Conservation (phyloP, 2,329 filamentous ascomycete genomes). For the Fusarium fujikuroi region DNA sequence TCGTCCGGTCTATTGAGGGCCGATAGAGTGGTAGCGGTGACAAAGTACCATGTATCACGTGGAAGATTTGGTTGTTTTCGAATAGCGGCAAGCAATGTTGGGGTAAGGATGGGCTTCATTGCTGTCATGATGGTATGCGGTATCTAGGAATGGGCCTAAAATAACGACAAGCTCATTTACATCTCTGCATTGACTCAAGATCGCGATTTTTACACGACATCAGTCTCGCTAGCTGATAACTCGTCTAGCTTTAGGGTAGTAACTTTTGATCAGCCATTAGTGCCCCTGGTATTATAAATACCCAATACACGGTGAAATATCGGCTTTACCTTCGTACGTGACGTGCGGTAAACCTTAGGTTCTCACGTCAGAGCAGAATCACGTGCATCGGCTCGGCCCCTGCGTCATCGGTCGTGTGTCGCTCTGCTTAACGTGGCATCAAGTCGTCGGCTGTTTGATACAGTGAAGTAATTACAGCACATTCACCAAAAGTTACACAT, state of each 20-base stretch:
- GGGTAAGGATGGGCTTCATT: constrained; percentile 36
- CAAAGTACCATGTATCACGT: constrained; percentile 43
- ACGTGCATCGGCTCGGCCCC: constrained; percentile 35
- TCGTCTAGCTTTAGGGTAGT: constrained; percentile 34
- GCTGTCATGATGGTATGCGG: constrained; percentile 9
- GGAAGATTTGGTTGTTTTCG: constrained; percentile 39
- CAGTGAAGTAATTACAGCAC: constrained; percentile 9
- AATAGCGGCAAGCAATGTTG: constrained; percentile 34
- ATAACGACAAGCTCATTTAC: background rate
- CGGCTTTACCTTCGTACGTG: constrained; percentile 3
- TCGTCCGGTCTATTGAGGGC: constrained; percentile 42
- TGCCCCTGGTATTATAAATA: background rate
- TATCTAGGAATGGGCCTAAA: background rate
- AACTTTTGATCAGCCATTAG: background rate
- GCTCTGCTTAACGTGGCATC: constrained; percentile 47
- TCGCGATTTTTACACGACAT: background rate
- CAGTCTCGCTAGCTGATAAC: constrained; percentile 14
- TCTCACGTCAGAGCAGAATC: constrained; percentile 25
- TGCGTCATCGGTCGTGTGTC: constrained; percentile 44
- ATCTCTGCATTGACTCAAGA: background rate
- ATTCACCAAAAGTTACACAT: constrained; percentile 15
- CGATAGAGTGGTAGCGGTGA: constrained; percentile 41
- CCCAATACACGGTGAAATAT: constrained; percentile 23
- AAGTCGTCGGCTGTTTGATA: constrained; percentile 32
- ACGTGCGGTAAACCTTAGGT: background rate